Evolutionary conservation across 1,139 yeast species (phyloP).

Genomic region (Taiozyma sp.): DNA sequence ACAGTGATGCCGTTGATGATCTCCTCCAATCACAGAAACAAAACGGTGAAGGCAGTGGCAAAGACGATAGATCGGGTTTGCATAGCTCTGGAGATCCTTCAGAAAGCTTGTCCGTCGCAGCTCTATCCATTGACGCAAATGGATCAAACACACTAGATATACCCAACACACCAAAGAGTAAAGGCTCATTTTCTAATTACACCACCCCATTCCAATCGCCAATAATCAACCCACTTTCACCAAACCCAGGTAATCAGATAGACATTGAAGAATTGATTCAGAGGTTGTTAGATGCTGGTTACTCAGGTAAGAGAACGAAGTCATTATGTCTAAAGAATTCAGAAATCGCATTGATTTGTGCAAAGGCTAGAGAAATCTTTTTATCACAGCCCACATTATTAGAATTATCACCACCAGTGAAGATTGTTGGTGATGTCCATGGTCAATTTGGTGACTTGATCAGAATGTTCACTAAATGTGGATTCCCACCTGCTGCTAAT

Average conservation of each 20-base stretch:
- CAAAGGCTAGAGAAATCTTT: constrained; percentile 82
- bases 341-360: constrained; percentile 83
- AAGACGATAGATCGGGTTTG: background rate
- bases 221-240: constrained; percentile 8
- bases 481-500: constrained; percentile 95
- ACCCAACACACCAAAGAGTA: constrained; percentile 16
- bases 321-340: constrained; percentile 80
- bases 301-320: constrained; percentile 87
- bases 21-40: constrained; percentile 17
- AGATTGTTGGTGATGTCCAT: constrained; percentile 96
- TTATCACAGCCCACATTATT: constrained; percentile 83
- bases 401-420: constrained; percentile 91
- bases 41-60: constrained; percentile 1
- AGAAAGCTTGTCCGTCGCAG: constrained; percentile 4
- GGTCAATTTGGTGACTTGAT: constrained; percentile 93
- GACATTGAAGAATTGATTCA: constrained; percentile 89
- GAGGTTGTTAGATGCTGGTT: constrained; percentile 88
- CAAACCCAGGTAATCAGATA: constrained; percentile 32
- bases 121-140: background rate
- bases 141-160: constrained; percentile 1
- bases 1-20: constrained; percentile 25
- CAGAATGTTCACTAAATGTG: constrained; percentile 90
- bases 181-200: constrained; percentile 20
- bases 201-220: constrained; percentile 22
- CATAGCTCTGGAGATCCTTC: constrained; percentile 9